phyloP scores from a whole-genome alignment of 495 filamentous ascomycete genomes.

The Annulohypoxylon maeteangense region DNA sequence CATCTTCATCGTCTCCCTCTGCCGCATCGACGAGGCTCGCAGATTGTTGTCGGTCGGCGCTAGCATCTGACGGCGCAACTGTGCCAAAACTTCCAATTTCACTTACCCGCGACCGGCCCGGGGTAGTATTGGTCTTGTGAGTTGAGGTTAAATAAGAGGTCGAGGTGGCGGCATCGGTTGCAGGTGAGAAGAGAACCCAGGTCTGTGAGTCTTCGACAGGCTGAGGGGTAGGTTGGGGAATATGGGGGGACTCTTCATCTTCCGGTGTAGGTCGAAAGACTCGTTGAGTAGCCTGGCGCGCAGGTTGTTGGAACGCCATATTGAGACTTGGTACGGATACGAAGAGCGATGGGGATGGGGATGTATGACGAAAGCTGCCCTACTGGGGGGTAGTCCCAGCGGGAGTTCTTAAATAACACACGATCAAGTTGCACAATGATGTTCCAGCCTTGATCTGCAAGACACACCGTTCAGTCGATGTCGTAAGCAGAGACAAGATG shows the following conservation, averaged over 20 bases:
- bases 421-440: conserved; percentile 23
- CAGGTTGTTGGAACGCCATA: conserved; percentile 90
- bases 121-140: conserved; percentile 74
- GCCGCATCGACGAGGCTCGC: conserved; percentile 57
- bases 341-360: conserved; percentile 10
- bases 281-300: conserved; percentile 68
- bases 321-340: conserved; percentile 26
- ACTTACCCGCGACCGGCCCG: conserved; percentile 78
- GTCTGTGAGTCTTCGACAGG: conserved; percentile 78
- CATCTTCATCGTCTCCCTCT: conserved; percentile 71
- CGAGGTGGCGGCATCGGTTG: conserved; percentile 68
- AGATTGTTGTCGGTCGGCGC: conserved; percentile 53
- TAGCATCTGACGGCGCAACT: conserved; percentile 60
- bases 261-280: conserved; percentile 64
- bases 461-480: conserved; percentile 12
- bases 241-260: conserved; percentile 56
- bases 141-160: conserved; percentile 78
- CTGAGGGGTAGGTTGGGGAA: conserved; percentile 52
- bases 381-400: conserved; percentile 39
- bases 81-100: conserved; percentile 87
- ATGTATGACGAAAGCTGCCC: conserved; percentile 35
- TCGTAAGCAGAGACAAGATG: conserved; percentile 11
- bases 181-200: conserved; percentile 95
- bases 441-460: conserved; percentile 13
- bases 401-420: conserved; percentile 42